A percentile compares a stretch with the other conserved stretches of the same genome.
These are phyloP conservation scores for Cystobasidium ongulense DNA, from an alignment of 768 basidiomycete species.

Conservation along the genomic window DNA sequence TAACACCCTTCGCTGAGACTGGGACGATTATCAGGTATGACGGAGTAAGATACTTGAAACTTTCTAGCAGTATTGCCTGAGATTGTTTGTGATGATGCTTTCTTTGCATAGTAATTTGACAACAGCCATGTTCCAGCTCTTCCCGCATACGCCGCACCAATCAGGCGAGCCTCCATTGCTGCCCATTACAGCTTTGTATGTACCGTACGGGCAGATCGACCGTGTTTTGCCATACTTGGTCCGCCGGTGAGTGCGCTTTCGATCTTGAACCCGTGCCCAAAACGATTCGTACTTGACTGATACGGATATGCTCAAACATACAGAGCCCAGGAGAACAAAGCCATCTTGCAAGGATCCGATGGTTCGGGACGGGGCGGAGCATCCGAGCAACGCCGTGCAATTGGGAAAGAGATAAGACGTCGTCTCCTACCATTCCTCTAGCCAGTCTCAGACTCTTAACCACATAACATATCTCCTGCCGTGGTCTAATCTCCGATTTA, in stretches of 20 bases:
- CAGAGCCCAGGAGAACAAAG: slow-evolving; percentile 29
- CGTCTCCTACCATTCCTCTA: neutral
- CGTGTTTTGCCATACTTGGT: slow-evolving; percentile 42
- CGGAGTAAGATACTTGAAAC: slow-evolving; percentile 21
- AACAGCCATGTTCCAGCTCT: slow-evolving; percentile 33
- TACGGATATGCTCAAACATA: neutral
- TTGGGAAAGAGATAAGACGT: slow-evolving; percentile 16
- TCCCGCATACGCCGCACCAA: slow-evolving; percentile 16
- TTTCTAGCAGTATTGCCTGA: too few relatives aligned
- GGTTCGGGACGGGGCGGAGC: slow-evolving; percentile 27
- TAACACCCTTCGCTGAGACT: neutral
- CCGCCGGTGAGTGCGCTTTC: slow-evolving; percentile 23
- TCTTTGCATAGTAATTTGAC: slow-evolving; percentile 38
- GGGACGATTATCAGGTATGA: slow-evolving; percentile 34
- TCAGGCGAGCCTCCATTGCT: neutral
- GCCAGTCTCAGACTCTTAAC: neutral
- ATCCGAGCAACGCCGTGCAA: slow-evolving; percentile 11
- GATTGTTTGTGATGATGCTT: neutral
- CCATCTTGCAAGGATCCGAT: slow-evolving; percentile 29
- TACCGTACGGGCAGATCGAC: slow-evolving; percentile 41
- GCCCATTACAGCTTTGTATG: slow-evolving; percentile 40
- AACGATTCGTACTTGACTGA: neutral
- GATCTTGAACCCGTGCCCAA: neutral
- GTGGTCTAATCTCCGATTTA: too few relatives aligned
- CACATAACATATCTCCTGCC: too few relatives aligned